A percentile compares a stretch with the other conserved stretches of the same genome.
Conservation (phyloP, 2,329 filamentous ascomycete species). For the Ophiostoma perfectum region DNA sequence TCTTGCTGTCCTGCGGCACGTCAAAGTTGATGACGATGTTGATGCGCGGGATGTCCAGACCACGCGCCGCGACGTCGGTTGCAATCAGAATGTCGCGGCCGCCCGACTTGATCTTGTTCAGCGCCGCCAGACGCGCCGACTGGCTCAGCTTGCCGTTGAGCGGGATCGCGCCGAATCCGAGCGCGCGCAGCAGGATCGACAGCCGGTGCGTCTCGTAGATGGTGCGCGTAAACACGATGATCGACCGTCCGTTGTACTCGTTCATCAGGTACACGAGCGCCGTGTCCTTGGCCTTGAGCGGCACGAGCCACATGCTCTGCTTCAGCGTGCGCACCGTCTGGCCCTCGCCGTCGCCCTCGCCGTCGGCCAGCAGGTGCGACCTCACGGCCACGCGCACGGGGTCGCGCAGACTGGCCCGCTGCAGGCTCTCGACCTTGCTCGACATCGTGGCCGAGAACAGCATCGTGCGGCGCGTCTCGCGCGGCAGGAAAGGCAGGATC, state of each 20-base stretch:
- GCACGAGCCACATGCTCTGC: slow-evolving; percentile 81
- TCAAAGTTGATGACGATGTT: slow-evolving; percentile 84
- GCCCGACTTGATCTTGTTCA: slow-evolving; percentile 82
- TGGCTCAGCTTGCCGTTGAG: slow-evolving; percentile 90
- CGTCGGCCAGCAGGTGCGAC: not conserved
- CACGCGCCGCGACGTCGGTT: slow-evolving; percentile 88
- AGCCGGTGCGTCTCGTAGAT: slow-evolving; percentile 86
- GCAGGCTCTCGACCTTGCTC: slow-evolving; percentile 86
- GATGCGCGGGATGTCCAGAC: slow-evolving; percentile 88
- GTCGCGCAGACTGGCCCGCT: slow-evolving; percentile 80
- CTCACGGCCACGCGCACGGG: slow-evolving; percentile 20
- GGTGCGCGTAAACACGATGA: slow-evolving; percentile 87
- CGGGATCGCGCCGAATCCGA: slow-evolving; percentile 87
- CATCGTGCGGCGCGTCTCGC: slow-evolving; percentile 70
- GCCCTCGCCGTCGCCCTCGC: slow-evolving; percentile 68
- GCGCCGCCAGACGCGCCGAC: slow-evolving; percentile 74
- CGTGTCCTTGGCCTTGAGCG: slow-evolving; percentile 80
- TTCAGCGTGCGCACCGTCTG: slow-evolving; percentile 86
- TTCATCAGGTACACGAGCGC: slow-evolving; percentile 83
- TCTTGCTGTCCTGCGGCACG: slow-evolving; percentile 77
- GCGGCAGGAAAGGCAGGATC: slow-evolving; percentile 78
- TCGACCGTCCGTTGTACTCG: slow-evolving; percentile 77
- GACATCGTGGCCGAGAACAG: slow-evolving; percentile 74
- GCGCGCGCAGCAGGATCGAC: slow-evolving; percentile 71
- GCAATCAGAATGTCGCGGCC: slow-evolving; percentile 83